Conservation (phyloP, 2,329 filamentous ascomycete species). For the Stachybotrys echinatus region DNA sequence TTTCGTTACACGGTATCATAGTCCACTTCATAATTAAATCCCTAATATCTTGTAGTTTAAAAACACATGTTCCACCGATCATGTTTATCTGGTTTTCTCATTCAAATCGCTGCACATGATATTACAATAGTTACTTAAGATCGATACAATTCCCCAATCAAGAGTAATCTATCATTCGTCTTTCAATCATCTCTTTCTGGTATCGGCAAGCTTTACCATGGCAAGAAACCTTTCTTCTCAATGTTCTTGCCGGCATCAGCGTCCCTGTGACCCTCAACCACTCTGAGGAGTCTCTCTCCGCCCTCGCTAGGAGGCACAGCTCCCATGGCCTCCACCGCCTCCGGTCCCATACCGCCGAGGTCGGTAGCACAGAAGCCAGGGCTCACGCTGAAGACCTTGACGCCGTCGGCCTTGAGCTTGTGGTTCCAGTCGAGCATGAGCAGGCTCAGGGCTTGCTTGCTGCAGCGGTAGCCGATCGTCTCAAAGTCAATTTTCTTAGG, state of each 20-base stretch:
- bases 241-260: conserved; percentile 27
- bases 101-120: no score
- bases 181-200: no score
- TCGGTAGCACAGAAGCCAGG: conserved; percentile 44
- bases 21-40: no score
- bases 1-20: no score
- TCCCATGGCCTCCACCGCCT: conserved; percentile 24
- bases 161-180: no score
- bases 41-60: no score
- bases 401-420: conserved; percentile 39
- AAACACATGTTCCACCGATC: no score
- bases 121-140: no score
- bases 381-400: conserved; percentile 42
- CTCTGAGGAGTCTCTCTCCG: conserved; percentile 29
- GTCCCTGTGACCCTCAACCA: conserved; percentile 37
- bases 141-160: no score
- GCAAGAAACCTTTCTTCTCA: neutral
- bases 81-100: no score
- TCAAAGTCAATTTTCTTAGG: conserved; percentile 43
- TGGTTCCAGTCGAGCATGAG: conserved; percentile 36
- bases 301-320: conserved; percentile 28
- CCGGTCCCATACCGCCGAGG: conserved; percentile 19
- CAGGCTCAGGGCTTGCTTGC: conserved; percentile 23
- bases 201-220: no score
- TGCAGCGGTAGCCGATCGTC: conserved; percentile 13